Percentiles rank a stretch among this genome's conserved stretches.
These are phyloP conservation scores for Skeletonema menzelii DNA, from an alignment of 108 stramenopile genomes.

Conservation along the genomic window DNA sequence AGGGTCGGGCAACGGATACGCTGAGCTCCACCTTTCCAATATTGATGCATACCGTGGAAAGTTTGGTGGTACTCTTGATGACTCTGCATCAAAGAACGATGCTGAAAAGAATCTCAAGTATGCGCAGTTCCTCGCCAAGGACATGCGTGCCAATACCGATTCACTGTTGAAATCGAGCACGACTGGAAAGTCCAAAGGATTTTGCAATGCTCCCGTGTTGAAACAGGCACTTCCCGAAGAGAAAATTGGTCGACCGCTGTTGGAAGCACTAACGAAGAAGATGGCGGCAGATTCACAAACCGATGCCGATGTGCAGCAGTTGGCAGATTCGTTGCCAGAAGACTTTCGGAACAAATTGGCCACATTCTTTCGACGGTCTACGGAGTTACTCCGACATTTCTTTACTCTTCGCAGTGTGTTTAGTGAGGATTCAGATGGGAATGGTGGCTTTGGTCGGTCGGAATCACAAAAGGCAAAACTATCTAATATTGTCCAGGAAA, in stretches of 20 bases:
- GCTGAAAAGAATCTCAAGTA: slow-evolving; percentile 52
- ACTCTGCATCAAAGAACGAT: slow-evolving; percentile 16
- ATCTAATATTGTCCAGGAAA: slow-evolving; percentile 72
- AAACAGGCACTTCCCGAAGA: slow-evolving; percentile 68
- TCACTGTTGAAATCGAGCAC: slow-evolving; percentile 19
- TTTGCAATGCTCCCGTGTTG: slow-evolving; percentile 23
- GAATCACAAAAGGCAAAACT: slow-evolving; percentile 51
- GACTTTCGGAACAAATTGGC: slow-evolving; percentile 75
- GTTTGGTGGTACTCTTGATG: slow-evolving; percentile 6
- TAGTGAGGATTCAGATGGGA: slow-evolving; percentile 26
- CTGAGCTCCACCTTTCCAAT: slow-evolving; percentile 66
- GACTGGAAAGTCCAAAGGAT: slow-evolving; percentile 35
- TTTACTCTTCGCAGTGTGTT: slow-evolving; percentile 69
- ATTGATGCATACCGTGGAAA: slow-evolving; percentile 71
- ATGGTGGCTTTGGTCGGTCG: slow-evolving; percentile 29
- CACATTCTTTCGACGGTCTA: slow-evolving; percentile 77
- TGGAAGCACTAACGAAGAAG: slow-evolving; percentile 79
- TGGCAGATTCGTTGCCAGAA: slow-evolving; percentile 67
- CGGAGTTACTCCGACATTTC: slow-evolving; percentile 87
- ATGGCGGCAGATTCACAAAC: slow-evolving; percentile 81
- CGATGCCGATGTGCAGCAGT: slow-evolving; percentile 70
- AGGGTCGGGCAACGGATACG: slow-evolving; percentile 19
- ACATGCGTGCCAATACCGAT: slow-evolving; percentile 35
- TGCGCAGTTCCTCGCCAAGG: slow-evolving; percentile 52
- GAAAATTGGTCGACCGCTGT: slow-evolving; percentile 63